A percentile compares a stretch with the other conserved stretches of the same genome.
Conservation (phyloP, 305 asterid species). For the Plantago coronopus region DNA sequence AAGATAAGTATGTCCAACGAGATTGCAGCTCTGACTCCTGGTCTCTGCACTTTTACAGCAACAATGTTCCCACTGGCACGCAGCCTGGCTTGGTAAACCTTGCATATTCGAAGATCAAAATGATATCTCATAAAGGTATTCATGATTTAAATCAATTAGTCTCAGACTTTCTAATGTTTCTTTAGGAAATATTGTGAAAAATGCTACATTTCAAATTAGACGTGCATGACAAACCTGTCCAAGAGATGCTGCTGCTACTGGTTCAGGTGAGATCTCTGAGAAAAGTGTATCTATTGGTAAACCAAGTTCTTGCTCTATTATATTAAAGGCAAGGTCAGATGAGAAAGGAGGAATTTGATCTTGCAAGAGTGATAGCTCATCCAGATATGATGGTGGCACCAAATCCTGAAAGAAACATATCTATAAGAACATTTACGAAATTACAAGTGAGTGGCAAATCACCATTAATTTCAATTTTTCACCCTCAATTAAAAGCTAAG, state of each 20-base stretch:
- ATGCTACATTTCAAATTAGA: slow-evolving; percentile 17
- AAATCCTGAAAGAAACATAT: slow-evolving; percentile 54
- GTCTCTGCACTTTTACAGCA: slow-evolving; percentile 96
- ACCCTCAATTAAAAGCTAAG: slow-evolving; percentile 23
- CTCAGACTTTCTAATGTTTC: slow-evolving; percentile 14
- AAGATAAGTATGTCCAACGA: slow-evolving; percentile 84
- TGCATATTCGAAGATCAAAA: slow-evolving; percentile 22
- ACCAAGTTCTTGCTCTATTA: slow-evolving; percentile 80
- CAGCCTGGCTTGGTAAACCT: slow-evolving; percentile 98
- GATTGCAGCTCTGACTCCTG: slow-evolving; percentile 97
- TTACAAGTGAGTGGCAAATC: slow-evolving; percentile 2
- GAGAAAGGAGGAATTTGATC: slow-evolving; percentile 93
- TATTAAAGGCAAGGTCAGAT: slow-evolving; percentile 73
- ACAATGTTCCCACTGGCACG: slow-evolving; percentile 69
- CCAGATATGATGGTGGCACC: slow-evolving; percentile 90
- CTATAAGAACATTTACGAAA: slow-evolving; percentile 18
- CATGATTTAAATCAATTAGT: slow-evolving; percentile 15
- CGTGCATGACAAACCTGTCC: slow-evolving; percentile 66
- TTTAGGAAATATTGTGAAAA: slow-evolving; percentile 6
- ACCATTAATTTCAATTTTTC: slow-evolving; percentile 10
- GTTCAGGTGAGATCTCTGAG: slow-evolving; percentile 93
- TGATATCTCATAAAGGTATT: not conserved
- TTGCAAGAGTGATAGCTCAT: slow-evolving; percentile 87
- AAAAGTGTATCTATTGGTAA: slow-evolving; percentile 71
- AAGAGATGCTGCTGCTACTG: slow-evolving; percentile 97